These are phyloP conservation scores for Crucibulum laeve DNA, from an alignment of 768 basidiomycete species.

Conservation along the genomic window DNA sequence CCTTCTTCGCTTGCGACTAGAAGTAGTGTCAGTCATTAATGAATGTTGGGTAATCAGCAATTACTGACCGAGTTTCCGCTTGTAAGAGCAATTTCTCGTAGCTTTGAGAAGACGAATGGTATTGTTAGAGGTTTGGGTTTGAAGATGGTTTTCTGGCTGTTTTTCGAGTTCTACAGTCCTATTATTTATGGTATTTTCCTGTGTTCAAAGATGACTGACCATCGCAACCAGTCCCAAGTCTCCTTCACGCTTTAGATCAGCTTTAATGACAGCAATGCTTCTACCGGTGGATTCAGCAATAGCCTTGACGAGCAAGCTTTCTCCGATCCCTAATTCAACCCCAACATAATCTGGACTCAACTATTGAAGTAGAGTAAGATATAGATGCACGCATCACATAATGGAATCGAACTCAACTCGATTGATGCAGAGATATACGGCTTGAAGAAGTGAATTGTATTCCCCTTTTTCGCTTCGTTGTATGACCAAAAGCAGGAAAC, in stretches of 20 bases:
- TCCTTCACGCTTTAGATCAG: constrained; percentile 91
- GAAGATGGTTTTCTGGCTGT: constrained; percentile 89
- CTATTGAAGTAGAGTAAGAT: constrained; percentile 41
- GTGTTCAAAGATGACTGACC: constrained; percentile 38
- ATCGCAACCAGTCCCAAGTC: constrained; percentile 96
- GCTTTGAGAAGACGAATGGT: constrained; percentile 81
- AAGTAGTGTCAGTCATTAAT: constrained; percentile 5
- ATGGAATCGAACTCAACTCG: constrained; percentile 48
- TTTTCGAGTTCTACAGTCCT: constrained; percentile 75
- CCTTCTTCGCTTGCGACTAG: constrained; percentile 93
- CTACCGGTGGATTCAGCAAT: constrained; percentile 96
- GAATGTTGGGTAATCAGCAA: not conserved
- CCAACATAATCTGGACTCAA: constrained; percentile 94
- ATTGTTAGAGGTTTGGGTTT: constrained; percentile 91
- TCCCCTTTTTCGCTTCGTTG: constrained; percentile 77
- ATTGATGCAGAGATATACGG: constrained; percentile 96
- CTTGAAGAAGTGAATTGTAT: constrained; percentile 72
- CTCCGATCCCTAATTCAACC: constrained; percentile 94
- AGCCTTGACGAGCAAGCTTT: constrained; percentile 90
- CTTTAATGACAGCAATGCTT: constrained; percentile 75
- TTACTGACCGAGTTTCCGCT: constrained; percentile 70
- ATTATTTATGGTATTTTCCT: constrained; percentile 1
- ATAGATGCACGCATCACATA: constrained; percentile 3
- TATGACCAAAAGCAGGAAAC: constrained; percentile 87
- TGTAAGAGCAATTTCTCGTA: constrained; percentile 87